Percentiles rank a stretch among this genome's conserved stretches.
phyloP scores from a whole-genome alignment of 2,329 filamentous ascomycete species.

The Corniculantispora saksenae region DNA sequence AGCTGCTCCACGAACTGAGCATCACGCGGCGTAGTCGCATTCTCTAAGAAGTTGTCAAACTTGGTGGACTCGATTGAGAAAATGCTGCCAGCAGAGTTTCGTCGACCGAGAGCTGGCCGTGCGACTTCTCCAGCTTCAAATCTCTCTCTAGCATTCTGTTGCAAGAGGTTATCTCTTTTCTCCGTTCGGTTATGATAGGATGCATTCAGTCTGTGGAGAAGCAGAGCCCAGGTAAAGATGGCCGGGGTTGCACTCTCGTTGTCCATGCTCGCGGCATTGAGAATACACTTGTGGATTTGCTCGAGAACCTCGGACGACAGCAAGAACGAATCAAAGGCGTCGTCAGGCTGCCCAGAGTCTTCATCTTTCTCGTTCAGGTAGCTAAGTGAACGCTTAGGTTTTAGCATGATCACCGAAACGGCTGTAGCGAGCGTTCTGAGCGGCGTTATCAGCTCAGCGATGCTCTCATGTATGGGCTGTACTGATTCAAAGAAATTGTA shows the following conservation, averaged over 20 bases:
- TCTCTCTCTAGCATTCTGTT: conserved; percentile 59
- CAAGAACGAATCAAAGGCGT: conserved; percentile 60
- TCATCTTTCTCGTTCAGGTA: conserved; percentile 42
- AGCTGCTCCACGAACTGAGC: conserved; percentile 53
- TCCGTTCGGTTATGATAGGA: conserved; percentile 64
- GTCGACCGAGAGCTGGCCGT: conserved; percentile 44
- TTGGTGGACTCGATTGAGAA: conserved; percentile 62
- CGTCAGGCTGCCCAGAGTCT: conserved; percentile 36
- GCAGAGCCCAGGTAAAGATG: conserved; percentile 78
- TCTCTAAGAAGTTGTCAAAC: conserved; percentile 59
- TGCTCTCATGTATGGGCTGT: conserved; percentile 42
- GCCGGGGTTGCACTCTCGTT: conserved; percentile 69
- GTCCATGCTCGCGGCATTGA: conserved; percentile 56
- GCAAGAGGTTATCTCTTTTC: conserved; percentile 57
- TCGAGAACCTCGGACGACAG: conserved; percentile 69
- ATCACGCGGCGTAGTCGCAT: conserved; percentile 51
- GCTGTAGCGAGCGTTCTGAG: conserved; percentile 70
- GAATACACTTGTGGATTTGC: conserved; percentile 71
- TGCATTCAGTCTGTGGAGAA: conserved; percentile 69
- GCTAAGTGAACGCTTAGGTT: conserved; percentile 57
- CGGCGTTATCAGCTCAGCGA: conserved; percentile 56
- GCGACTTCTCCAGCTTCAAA: conserved; percentile 52
- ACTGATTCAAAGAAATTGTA: conserved; percentile 71
- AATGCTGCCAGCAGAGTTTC: conserved; percentile 63
- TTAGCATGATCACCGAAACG: conserved; percentile 72